These are phyloP conservation scores for Xylaria castorea DNA, from an alignment of 495 filamentous ascomycete species.

Conservation along the genomic window DNA sequence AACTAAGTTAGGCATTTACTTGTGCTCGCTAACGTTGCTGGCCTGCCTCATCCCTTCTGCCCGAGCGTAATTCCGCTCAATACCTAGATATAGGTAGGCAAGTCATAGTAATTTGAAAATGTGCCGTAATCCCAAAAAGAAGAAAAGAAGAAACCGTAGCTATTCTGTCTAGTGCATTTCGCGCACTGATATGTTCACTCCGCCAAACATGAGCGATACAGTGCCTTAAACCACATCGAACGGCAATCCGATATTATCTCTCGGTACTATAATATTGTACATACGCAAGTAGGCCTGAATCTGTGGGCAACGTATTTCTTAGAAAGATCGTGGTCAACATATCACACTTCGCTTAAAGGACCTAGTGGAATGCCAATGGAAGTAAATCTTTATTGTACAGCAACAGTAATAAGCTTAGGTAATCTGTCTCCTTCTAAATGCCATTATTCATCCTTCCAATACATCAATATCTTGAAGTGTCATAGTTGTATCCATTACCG, in stretches of 20 bases:
- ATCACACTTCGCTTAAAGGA: background rate
- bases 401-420: background rate
- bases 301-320: background rate
- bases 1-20: background rate
- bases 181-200: background rate
- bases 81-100: background rate
- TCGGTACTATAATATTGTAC: background rate
- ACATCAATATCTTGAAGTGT: slow-evolving; percentile 39
- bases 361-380: background rate
- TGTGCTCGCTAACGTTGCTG: background rate
- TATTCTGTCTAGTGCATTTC: background rate
- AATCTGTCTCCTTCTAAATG: background rate
- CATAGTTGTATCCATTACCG: slow-evolving; percentile 45
- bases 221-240: background rate
- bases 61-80: background rate
- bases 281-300: background rate
- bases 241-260: background rate
- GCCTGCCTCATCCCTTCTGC: background rate
- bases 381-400: slow-evolving; percentile 19
- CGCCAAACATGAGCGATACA: background rate
- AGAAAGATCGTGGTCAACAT: background rate
- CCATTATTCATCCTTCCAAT: background rate
- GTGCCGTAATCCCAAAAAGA: background rate
- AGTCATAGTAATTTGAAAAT: background rate
- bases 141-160: background rate